Evolutionary conservation across 495 filamentous ascomycete genomes (phyloP).

Genomic region (Halenospora varia): DNA sequence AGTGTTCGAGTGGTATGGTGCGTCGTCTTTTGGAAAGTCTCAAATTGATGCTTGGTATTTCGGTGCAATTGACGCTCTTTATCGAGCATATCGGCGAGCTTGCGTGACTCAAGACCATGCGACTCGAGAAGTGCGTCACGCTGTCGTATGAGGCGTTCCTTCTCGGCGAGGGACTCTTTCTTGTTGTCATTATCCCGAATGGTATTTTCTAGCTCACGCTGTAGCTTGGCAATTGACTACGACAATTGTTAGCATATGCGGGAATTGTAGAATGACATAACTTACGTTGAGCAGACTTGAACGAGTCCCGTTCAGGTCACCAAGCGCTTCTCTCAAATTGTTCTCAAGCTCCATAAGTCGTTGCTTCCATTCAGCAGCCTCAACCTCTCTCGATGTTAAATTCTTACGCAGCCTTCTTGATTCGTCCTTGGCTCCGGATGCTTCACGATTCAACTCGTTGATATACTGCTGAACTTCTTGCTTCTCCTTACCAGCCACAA

Average conservation of each 20-base stretch:
- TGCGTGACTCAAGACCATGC: constrained; percentile 78
- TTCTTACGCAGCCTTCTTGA: constrained; percentile 72
- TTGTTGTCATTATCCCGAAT: constrained; percentile 75
- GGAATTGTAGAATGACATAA: constrained; percentile 13
- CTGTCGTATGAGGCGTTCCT: constrained; percentile 82
- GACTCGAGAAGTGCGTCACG: constrained; percentile 90
- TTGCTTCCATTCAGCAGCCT: constrained; percentile 85
- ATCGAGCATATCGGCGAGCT: constrained; percentile 82
- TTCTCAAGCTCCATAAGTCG: constrained; percentile 84
- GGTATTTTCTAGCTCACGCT: constrained; percentile 80
- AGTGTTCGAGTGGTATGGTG: constrained; percentile 79
- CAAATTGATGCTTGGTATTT: constrained; percentile 79
- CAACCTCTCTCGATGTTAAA: constrained; percentile 78
- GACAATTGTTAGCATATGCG: constrained; percentile 25
- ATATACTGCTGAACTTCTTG: constrained; percentile 71
- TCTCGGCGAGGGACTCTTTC: constrained; percentile 73
- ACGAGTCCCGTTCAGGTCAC: constrained; percentile 80
- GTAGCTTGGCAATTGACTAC: constrained; percentile 78
- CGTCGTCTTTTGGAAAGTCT: constrained; percentile 80
- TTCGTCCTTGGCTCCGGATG: constrained; percentile 81
- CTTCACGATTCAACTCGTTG: constrained; percentile 80
- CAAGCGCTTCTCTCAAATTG: constrained; percentile 76
- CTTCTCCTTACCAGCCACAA: constrained; percentile 80
- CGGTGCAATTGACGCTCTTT: constrained; percentile 83
- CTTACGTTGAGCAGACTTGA: constrained; percentile 73